phyloP scores from a whole-genome alignment of 768 basidiomycete genomes.

The Gelatoporia subvermispora region DNA sequence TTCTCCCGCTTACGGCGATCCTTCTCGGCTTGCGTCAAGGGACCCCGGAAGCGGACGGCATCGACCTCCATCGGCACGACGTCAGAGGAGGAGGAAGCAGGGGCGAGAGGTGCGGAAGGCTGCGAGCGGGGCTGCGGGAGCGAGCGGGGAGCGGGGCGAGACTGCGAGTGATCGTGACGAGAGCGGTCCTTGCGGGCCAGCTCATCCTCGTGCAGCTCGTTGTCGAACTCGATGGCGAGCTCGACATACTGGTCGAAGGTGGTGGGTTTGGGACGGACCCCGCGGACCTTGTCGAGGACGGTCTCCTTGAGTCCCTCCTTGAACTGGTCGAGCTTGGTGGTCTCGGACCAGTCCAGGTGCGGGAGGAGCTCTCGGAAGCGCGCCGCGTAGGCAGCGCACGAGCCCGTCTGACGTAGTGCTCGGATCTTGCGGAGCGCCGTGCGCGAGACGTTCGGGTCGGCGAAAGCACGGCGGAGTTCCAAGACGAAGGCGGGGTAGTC shows the following conservation, averaged over 20 bases:
- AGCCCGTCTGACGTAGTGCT: conserved; percentile 27
- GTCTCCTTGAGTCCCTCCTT: conserved; percentile 24
- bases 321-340: conserved; percentile 26
- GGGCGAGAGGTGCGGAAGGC: neutral
- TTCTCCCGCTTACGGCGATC: conserved; percentile 18
- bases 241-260: conserved; percentile 1
- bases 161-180: neutral
- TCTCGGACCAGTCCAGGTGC: conserved; percentile 28
- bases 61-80: conserved; percentile 16
- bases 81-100: neutral
- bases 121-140: neutral
- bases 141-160: neutral
- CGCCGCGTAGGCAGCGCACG: conserved; percentile 23
- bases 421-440: conserved; percentile 24
- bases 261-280: too few relatives aligned
- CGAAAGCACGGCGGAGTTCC: neutral
- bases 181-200: neutral
- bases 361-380: conserved; percentile 22
- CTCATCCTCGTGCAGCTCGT: conserved; percentile 4
- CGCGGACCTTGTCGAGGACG: conserved; percentile 1
- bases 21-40: conserved; percentile 24
- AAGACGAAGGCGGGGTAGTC: too few relatives aligned
- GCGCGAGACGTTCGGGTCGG: conserved; percentile 1
- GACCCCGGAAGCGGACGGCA: conserved; percentile 19
- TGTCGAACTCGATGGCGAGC: conserved; percentile 4